Evolutionary conservation across 1,139 yeast species (phyloP), one percentile per base, ranked within the genome.

Genomic region (Pichia sp.): DNA sequence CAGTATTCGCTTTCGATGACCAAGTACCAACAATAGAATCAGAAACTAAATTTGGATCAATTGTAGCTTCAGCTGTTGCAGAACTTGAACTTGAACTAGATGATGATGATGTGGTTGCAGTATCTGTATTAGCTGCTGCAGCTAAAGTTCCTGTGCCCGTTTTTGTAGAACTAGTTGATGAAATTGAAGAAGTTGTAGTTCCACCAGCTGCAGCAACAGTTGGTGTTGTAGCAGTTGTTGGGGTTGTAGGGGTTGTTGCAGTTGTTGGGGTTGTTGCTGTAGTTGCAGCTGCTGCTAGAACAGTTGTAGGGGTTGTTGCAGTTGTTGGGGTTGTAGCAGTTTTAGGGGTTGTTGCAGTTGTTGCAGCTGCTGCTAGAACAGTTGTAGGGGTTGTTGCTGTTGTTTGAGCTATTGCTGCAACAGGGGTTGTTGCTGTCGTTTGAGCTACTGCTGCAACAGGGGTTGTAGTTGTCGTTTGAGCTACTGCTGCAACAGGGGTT

Each of bases 1-100:
- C 99, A 9, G 96, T 83, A 67, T 87, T 88, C 25, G 97, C 84
- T 68, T 93, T 93, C 19, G 97, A 85, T 1, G 91, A 70, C 99
- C 99, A 93, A 0, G 99, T 93, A n/a, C 99, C 99, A 46, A 72
- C 83, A 50, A 84, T 68, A 52, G 71, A 54, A 14, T 56, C 55
- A 22, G 55, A 50, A 9, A 57, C 57, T n/a, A 55, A 38, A 41
- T 55, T 56, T n/a, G 52, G 44, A 45, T 51, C 42, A 10, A 28
- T 18, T 13, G 44, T 45, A 9, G 42, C 51, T 16, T 46, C 44
- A 2, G 18, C 42, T 5, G 41, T 10, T 18, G 41, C 22, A 11
- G 41, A 34, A 34, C 34, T 31, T 9, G 36, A 34, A n/a, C 11
- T 19, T 38, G 41, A 38, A 11, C 6, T 48, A 19, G 51, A 47